Evolutionary conservation across 1,139 yeast genomes (phyloP).

Genomic region (Magnusiomyces tetraspermus): DNA sequence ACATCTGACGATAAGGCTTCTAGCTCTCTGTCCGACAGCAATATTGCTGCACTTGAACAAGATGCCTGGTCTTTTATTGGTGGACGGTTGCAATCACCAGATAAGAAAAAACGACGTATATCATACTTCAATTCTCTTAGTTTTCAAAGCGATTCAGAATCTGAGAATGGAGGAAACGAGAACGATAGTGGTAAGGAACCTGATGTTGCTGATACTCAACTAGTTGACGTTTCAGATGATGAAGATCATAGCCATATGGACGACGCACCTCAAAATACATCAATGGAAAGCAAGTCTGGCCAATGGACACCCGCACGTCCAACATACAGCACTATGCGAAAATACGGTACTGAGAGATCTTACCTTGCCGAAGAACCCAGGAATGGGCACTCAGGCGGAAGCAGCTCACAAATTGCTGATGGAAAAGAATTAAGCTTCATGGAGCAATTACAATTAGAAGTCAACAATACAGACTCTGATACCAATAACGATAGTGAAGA

Average conservation of each 20-base stretch:
- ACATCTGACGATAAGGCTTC: not conserved
- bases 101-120: conserved; percentile 7
- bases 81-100: not conserved
- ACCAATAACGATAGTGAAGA: conserved; percentile 1
- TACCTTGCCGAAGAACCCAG: conserved; percentile 9
- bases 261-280: not conserved
- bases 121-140: conserved; percentile 5
- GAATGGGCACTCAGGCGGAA: not conserved
- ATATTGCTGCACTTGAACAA: not conserved
- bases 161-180: conserved; percentile 7
- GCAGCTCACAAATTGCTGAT: not conserved
- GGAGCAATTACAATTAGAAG: conserved; percentile 11
- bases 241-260: not conserved
- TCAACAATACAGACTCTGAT: conserved; percentile 7
- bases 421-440: conserved; percentile 5
- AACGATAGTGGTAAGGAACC: not conserved
- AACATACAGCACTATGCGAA: conserved; percentile 7
- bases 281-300: not conserved
- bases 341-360: conserved; percentile 11
- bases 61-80: not conserved
- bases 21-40: not conserved
- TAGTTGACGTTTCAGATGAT: conserved; percentile 2
- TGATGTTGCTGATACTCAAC: not conserved
- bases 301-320: conserved; percentile 5
- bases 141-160: conserved; percentile 9